Evolutionary conservation across 805 yeast genomes (phyloP), one percentile per base, ranked within the genome.

Genomic region (Jamesozyma gamospora): DNA sequence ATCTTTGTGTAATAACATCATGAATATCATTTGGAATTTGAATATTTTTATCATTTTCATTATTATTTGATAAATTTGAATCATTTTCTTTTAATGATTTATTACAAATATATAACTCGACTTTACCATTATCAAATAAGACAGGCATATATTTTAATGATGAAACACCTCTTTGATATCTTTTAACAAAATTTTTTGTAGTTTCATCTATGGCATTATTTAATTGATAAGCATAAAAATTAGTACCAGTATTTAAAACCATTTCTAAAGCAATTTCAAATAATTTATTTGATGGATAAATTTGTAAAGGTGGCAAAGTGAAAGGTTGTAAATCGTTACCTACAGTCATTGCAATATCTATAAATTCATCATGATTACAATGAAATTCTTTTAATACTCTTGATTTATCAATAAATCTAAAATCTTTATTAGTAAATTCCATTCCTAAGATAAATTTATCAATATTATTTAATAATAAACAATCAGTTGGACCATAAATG

Each of bases 401-500:
- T 11, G 58, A 43, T 48, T 72, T 76, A 46, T 78, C 83, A 33
- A 87, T 65, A 54, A 70, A 82, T 50, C 80, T 70, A 55, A 86
- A 82, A 45, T 75, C 82, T 46, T 72, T 72, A 28, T 70, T 66
- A 39, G 70, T 75, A 45, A 77, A 71, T 44, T 83, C 94, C 69
- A 87, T 71, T 15, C 81, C 74, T 36, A 79, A 60, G 41, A 90
- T 79, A 42, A 87, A 76, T 47, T 75, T 80, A 41, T 84, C 92
- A 21, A 82, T 70, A 18, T 73, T 71, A 4, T 62, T 63, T 34
- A 75, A 58, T 55, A 90, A 64, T 33, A 88, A 63, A 29, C 78
- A 69, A 51, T 92, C 97, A 1, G 87, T 79, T 7, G 95, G 79
- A 1, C 95, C 95, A 60, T 77, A 83, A 28, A 88, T 75, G 4